These are phyloP conservation scores for Diplodia corticola DNA, from an alignment of 2,329 filamentous ascomycete genomes.

Conservation along the genomic window DNA sequence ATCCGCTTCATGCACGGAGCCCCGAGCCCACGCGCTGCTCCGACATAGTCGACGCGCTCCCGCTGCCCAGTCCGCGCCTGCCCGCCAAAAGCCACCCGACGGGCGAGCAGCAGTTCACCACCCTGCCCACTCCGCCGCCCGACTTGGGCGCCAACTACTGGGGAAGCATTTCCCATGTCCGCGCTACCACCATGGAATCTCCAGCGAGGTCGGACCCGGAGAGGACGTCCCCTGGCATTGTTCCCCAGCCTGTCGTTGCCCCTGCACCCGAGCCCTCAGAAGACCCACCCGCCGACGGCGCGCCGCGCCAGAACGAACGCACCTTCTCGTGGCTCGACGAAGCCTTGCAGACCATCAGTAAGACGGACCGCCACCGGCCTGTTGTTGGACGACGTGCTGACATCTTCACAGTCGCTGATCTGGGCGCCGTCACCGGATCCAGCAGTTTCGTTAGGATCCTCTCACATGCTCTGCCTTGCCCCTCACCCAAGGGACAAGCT, in stretches of 20 bases:
- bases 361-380: conserved; percentile 23
- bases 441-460: conserved; percentile 55
- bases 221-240: conserved; percentile 20
- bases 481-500: conserved; percentile 51
- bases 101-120: conserved; percentile 34
- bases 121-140: conserved; percentile 48
- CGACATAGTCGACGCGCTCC: conserved; percentile 7
- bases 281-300: conserved; percentile 25
- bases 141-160: conserved; percentile 45
- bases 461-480: conserved; percentile 61
- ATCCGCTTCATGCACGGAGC: conserved; percentile 43
- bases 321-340: conserved; percentile 37
- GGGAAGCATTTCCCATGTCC: conserved; percentile 40
- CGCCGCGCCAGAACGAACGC: not conserved
- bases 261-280: conserved; percentile 18
- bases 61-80: conserved; percentile 7
- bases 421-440: conserved; percentile 34
- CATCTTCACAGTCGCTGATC: conserved; percentile 33
- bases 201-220: conserved; percentile 42
- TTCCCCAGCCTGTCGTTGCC: conserved; percentile 6
- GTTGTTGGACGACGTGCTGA: conserved; percentile 2
- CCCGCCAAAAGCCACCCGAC: not conserved
- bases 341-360: conserved; percentile 37
- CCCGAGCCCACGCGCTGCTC: conserved; percentile 29
- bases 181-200: conserved; percentile 40